Evolutionary conservation across 2,329 filamentous ascomycete genomes (phyloP).

Genomic region (Hortaea sp.): DNA sequence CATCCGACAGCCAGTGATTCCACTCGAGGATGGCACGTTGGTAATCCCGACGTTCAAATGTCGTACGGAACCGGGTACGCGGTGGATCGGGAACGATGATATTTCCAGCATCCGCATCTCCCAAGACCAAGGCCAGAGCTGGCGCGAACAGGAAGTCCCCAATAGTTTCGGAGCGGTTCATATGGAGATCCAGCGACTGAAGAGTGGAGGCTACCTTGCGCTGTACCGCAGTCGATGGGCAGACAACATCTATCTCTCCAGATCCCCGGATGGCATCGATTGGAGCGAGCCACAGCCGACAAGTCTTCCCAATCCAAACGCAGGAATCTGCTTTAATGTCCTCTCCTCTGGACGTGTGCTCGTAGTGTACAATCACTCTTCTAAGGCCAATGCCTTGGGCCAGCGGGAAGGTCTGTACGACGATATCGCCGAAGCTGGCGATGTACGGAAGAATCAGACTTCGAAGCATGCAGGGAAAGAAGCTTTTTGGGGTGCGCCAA

Average conservation of each 20-base stretch:
- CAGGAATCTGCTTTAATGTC: conserved; percentile 9
- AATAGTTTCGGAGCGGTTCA: conserved; percentile 11
- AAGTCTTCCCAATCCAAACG: conserved; percentile 6
- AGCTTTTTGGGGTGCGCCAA: conserved; percentile 10
- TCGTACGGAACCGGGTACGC: conserved; percentile 6
- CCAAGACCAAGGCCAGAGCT: conserved; percentile 7
- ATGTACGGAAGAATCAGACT: conserved; percentile 7
- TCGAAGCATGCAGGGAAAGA: conserved; percentile 9
- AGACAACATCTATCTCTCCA: conserved; percentile 6
- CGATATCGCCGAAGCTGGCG: conserved; percentile 7
- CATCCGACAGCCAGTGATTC: conserved; percentile 9
- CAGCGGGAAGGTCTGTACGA: conserved; percentile 9
- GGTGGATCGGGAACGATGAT: conserved; percentile 11
- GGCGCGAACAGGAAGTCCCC: conserved; percentile 7
- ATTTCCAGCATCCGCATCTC: conserved; percentile 9
- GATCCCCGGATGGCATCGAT: conserved; percentile 6
- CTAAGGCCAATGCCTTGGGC: background rate
- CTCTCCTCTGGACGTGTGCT: conserved; percentile 1
- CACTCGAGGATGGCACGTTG: conserved; percentile 7
- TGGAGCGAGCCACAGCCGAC: conserved; percentile 8
- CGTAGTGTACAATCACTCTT: background rate
- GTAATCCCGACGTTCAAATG: conserved; percentile 11
- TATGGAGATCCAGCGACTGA: conserved; percentile 8
- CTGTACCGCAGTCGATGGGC: background rate
- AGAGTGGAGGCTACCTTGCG: conserved; percentile 1